Percentiles rank a stretch among this genome's conserved stretches.
These are phyloP conservation scores for Sporobolomyces pararoseus DNA, from an alignment of 768 basidiomycete genomes.

Conservation along the genomic window DNA sequence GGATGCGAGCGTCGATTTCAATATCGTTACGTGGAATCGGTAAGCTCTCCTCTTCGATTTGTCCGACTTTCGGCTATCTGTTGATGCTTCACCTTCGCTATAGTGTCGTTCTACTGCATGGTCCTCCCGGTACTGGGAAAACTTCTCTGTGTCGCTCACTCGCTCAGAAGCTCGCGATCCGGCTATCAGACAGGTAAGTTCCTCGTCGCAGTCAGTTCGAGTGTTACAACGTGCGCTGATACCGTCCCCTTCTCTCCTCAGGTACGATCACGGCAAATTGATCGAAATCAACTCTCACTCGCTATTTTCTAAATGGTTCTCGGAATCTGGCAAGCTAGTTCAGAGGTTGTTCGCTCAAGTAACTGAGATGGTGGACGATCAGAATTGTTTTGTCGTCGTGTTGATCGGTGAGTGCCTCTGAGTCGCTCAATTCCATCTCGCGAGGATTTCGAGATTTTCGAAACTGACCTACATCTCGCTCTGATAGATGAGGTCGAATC, in stretches of 20 bases:
- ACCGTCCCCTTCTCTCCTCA: slow-evolving; percentile 47
- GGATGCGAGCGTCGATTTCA: slow-evolving; percentile 59
- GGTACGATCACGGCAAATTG: slow-evolving; percentile 79
- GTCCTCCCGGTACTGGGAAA: slow-evolving; percentile 93
- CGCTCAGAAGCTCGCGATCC: slow-evolving; percentile 89
- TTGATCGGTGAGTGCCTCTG: slow-evolving; percentile 65
- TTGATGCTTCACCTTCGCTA: background rate
- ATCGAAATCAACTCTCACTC: slow-evolving; percentile 98
- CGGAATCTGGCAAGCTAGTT: slow-evolving; percentile 96
- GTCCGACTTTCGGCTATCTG: background rate
- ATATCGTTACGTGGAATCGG: slow-evolving; percentile 93
- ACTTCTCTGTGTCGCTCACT: slow-evolving; percentile 90
- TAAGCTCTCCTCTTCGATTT: slow-evolving; percentile 43
- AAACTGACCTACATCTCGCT: background rate
- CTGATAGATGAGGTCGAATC: slow-evolving; percentile 88
- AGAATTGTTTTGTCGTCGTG: slow-evolving; percentile 84
- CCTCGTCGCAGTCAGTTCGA: slow-evolving; percentile 8
- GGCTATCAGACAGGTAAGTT: slow-evolving; percentile 74
- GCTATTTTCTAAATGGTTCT: slow-evolving; percentile 97
- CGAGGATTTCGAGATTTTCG: too few species aligned
- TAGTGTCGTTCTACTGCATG: slow-evolving; percentile 81
- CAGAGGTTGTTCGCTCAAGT: slow-evolving; percentile 86
- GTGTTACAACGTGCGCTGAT: background rate
- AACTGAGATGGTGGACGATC: slow-evolving; percentile 85
- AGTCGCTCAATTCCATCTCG: background rate